These are phyloP conservation scores for Chlorella vulgaris DNA, from an alignment of 139 green algal species.

Conservation along the genomic window DNA sequence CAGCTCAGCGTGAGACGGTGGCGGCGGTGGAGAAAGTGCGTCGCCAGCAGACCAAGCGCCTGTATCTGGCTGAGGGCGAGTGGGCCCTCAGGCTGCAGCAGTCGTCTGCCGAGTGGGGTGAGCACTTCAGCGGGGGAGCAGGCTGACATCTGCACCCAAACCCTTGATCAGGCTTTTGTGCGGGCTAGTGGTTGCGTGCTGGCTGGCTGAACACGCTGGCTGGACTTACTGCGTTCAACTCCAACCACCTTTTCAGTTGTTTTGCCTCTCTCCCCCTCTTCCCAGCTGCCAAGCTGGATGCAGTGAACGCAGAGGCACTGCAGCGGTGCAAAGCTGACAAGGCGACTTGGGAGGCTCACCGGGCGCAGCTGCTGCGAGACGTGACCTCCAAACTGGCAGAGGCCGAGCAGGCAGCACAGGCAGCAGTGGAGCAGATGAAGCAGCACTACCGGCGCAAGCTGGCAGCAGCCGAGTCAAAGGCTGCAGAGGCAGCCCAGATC, in stretches of 20 bases:
- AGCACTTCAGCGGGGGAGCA: not conserved
- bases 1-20: not conserved
- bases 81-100: constrained; percentile 32
- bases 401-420: not conserved
- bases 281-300: constrained; percentile 17
- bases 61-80: constrained; percentile 35
- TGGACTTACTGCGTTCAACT: not conserved
- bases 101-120: constrained; percentile 15
- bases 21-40: not conserved
- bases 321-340: constrained; percentile 6
- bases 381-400: not conserved
- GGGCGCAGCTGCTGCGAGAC: not conserved
- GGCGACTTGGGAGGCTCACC: constrained; percentile 6
- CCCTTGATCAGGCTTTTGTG: not conserved
- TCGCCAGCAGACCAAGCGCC: constrained; percentile 12
- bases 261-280: not conserved
- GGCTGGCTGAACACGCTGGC: no score
- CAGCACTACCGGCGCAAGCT: constrained; percentile 1
- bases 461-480: constrained; percentile 5
- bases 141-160: not conserved
- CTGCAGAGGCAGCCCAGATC: not conserved
- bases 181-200: no score
- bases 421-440: constrained; percentile 2
- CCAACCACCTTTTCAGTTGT: not conserved
- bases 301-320: not conserved